Percentiles rank a stretch among this genome's conserved stretches.
Evolutionary conservation across 2,329 filamentous ascomycete genomes (phyloP).

Genomic region (Hymenoscyphus linearis): DNA sequence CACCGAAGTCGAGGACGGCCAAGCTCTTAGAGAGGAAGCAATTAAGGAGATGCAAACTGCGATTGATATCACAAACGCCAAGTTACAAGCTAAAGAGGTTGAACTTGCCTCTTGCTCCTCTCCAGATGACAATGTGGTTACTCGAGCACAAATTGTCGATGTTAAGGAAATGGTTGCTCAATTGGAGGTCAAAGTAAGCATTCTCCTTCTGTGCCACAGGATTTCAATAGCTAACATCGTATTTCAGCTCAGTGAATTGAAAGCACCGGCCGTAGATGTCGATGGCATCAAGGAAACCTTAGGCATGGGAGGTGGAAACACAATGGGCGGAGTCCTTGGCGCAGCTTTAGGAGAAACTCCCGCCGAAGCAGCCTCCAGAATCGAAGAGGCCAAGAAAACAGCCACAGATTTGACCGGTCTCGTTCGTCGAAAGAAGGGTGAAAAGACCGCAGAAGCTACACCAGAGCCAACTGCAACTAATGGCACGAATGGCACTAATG

Average conservation of each 20-base stretch:
- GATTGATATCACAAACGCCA: conserved; percentile 66
- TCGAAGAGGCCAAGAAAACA: conserved; percentile 67
- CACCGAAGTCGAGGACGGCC: conserved; percentile 53
- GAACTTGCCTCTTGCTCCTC: conserved; percentile 57
- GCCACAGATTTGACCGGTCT: conserved; percentile 69
- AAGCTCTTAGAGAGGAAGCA: conserved; percentile 65
- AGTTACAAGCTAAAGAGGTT: conserved; percentile 65
- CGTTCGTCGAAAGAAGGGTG: conserved; percentile 56
- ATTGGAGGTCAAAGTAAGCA: conserved; percentile 66
- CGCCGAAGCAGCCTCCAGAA: conserved; percentile 54
- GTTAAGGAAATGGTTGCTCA: conserved; percentile 74
- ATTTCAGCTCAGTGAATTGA: conserved; percentile 61
- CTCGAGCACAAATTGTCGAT: conserved; percentile 59
- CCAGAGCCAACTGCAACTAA: conserved; percentile 25
- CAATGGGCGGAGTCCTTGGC: conserved; percentile 57
- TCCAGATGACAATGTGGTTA: conserved; percentile 61
- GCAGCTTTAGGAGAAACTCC: conserved; percentile 57
- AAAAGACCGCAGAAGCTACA: conserved; percentile 29
- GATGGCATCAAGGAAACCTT: conserved; percentile 45
- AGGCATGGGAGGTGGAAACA: conserved; percentile 37
- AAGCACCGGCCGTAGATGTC: conserved; percentile 52
- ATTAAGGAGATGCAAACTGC: conserved; percentile 66
- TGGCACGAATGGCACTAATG: conserved; percentile 35
- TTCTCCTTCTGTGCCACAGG: conserved; percentile 4
- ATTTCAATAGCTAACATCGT: conserved; percentile 11